These are phyloP conservation scores for Claviceps paspali DNA, from an alignment of 2,329 filamentous ascomycete species.

Conservation along the genomic window DNA sequence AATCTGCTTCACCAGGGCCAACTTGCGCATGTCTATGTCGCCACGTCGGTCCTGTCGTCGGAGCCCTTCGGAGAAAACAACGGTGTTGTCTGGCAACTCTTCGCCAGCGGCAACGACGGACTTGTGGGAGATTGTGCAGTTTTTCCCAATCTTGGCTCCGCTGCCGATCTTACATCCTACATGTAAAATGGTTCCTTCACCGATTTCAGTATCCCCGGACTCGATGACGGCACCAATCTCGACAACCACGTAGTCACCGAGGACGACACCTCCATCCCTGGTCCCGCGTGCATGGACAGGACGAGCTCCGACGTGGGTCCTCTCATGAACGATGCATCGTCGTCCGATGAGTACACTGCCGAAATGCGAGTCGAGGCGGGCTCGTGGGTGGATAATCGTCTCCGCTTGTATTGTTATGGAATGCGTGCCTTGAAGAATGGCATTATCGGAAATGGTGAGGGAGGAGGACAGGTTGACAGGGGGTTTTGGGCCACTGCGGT, in stretches of 20 bases:
- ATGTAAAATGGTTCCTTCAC: constrained; percentile 45
- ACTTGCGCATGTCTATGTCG: constrained; percentile 47
- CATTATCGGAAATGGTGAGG: constrained; percentile 46
- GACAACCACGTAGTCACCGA: constrained; percentile 46
- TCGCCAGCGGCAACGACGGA: constrained; percentile 43
- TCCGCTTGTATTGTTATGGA: constrained; percentile 65
- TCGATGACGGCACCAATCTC: constrained; percentile 47
- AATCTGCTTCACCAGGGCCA: constrained; percentile 51
- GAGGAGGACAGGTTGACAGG: constrained; percentile 46
- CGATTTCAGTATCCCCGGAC: constrained; percentile 44
- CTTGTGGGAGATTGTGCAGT: constrained; percentile 55
- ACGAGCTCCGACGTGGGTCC: constrained; percentile 36
- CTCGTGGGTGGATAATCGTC: constrained; percentile 74
- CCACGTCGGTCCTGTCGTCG: constrained; percentile 42
- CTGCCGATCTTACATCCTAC: constrained; percentile 43
- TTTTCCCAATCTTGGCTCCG: constrained; percentile 47
- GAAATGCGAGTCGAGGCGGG: constrained; percentile 60
- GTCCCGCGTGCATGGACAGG: constrained; percentile 13
- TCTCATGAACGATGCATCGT: constrained; percentile 68
- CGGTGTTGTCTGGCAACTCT: constrained; percentile 48
- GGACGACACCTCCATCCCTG: constrained; percentile 31
- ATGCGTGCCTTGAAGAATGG: constrained; percentile 53
- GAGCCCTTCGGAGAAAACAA: constrained; percentile 51
- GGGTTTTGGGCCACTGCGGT: constrained; percentile 39
- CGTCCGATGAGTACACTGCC: constrained; percentile 71